Base-by-base conservation (phyloP, 2,329 filamentous ascomycete genomes). In the Trichocomaceae sp. region DNA sequence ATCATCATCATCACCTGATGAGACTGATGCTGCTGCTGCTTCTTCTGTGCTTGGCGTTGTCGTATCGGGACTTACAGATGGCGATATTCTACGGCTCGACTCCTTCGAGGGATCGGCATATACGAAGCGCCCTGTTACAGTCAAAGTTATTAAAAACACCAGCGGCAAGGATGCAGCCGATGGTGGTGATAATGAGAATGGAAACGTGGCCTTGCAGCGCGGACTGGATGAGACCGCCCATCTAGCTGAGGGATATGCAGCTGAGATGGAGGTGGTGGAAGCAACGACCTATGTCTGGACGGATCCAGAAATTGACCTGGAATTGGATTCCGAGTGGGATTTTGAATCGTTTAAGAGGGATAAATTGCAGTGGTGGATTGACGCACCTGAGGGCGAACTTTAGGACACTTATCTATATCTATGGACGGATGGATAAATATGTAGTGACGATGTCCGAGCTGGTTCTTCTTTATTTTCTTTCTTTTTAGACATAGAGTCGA, bases 101-200 rank as follows among this genome's bases (percentile, higher is more conserved):
- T 71, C 77, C 3, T 97, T 96, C 65, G 92, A 97, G 69, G 92
- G 92, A 0, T 59, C 60, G 5, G 83, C 93, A 67, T 95, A 95
- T 65, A 72, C 75, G 55, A 78, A 86, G 19, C 59, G 66, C 10
- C 65, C 63, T 10, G 80, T 84, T 0, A 66, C 61, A 12, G 79
- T 80, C 15, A 64, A 69, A 15, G 61, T 76, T 1, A 51, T 79
- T 48, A 64, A 61, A n/a, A 60, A 64, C 8, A 55, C 60, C 55
- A 62, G 63, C 35, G 58, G 58, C 6, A 54, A 62, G 42, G 58
- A 58, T 54, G 50, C 60, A 6, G 64, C 68, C 29, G 65, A 69
- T 41, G 51, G 52, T 4, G 51, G 52, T 4, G 51, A 55, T 12
- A 60, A 56, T 47, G 59, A 61, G 26, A 64, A 66, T 46, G 66